Conservation (phyloP, 2,329 filamentous ascomycete species). For the Alternaria solani region DNA sequence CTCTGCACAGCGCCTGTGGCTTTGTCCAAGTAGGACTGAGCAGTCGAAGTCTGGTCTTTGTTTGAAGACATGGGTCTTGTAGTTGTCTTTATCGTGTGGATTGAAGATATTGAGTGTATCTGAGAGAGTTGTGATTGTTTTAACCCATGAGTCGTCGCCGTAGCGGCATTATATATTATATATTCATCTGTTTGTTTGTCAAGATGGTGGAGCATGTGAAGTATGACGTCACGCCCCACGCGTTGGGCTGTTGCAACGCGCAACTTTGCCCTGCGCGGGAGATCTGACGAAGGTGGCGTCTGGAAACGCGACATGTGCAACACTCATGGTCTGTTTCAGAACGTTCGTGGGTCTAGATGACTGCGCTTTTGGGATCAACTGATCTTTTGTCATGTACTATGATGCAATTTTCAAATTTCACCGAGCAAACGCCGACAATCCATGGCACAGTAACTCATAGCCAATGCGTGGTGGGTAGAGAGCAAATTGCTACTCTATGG, state of each 20-base stretch:
- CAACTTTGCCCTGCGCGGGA: slow-evolving; percentile 8
- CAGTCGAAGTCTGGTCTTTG: slow-evolving; percentile 70
- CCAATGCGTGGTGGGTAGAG: not conserved
- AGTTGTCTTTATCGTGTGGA: slow-evolving; percentile 21
- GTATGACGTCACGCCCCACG: slow-evolving; percentile 22
- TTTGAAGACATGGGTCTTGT: slow-evolving; percentile 59
- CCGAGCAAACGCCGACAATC: not conserved
- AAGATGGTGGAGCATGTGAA: slow-evolving; percentile 11
- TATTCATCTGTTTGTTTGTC: not conserved
- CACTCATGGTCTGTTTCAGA: not conserved
- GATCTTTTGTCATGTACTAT: slow-evolving; percentile 1
- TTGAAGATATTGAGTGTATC: not conserved
- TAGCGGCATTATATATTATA: slow-evolving; percentile 10
- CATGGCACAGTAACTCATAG: not conserved
- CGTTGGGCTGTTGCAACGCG: slow-evolving; percentile 6
- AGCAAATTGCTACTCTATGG: not conserved
- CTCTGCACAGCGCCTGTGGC: slow-evolving; percentile 77
- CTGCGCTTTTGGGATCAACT: not conserved
- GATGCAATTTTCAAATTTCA: slow-evolving; percentile 6
- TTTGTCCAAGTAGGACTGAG: slow-evolving; percentile 71
- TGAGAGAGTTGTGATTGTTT: not conserved
- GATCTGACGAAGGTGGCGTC: slow-evolving; percentile 19
- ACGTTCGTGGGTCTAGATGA: not conserved
- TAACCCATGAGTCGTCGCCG: accelerated
- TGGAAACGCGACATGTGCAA: not conserved